Conservation (phyloP, 1,284 basidiomycete genomes). For the Rhodotorula sp. region DNA sequence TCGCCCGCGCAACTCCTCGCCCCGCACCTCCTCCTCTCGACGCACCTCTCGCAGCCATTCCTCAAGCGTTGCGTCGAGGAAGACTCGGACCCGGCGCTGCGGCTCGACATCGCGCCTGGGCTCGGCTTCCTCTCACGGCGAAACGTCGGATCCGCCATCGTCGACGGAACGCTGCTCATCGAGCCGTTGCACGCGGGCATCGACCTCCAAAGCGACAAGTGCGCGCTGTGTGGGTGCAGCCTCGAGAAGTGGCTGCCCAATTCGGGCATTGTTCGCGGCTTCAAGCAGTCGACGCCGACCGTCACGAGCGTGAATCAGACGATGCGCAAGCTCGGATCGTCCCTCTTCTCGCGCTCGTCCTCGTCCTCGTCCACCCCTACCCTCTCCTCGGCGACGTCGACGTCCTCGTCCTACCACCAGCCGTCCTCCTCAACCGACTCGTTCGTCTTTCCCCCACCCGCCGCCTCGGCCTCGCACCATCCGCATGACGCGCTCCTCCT, state of each 20-base stretch:
- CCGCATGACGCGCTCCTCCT: conserved; percentile 38
- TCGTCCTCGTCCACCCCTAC: background rate
- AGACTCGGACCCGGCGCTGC: conserved; percentile 90
- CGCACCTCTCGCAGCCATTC: conserved; percentile 69
- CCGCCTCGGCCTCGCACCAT: conserved; percentile 52
- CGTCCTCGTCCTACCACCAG: conserved; percentile 34
- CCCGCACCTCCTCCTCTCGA: conserved; percentile 57
- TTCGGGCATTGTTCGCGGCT: conserved; percentile 9
- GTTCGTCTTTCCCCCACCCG: conserved; percentile 64
- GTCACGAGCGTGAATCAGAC: conserved; percentile 26
- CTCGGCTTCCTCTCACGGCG: conserved; percentile 90
- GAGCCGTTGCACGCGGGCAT: conserved; percentile 66
- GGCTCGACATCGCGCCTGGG: conserved; percentile 90
- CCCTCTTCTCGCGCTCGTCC: conserved; percentile 27
- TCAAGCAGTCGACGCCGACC: background rate
- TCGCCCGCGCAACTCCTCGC: conserved; percentile 67
- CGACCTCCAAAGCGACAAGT: conserved; percentile 44
- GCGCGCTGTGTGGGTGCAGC: conserved; percentile 46
- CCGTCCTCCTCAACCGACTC: conserved; percentile 36
- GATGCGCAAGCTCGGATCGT: conserved; percentile 43
- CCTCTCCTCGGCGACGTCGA: background rate
- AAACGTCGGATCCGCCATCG: conserved; percentile 80
- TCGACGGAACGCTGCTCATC: conserved; percentile 82
- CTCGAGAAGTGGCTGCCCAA: conserved; percentile 40
- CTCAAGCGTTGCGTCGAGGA: conserved; percentile 77